Evolutionary conservation across 768 basidiomycete genomes (phyloP).

Genomic region (Fomitopsis pulvina): DNA sequence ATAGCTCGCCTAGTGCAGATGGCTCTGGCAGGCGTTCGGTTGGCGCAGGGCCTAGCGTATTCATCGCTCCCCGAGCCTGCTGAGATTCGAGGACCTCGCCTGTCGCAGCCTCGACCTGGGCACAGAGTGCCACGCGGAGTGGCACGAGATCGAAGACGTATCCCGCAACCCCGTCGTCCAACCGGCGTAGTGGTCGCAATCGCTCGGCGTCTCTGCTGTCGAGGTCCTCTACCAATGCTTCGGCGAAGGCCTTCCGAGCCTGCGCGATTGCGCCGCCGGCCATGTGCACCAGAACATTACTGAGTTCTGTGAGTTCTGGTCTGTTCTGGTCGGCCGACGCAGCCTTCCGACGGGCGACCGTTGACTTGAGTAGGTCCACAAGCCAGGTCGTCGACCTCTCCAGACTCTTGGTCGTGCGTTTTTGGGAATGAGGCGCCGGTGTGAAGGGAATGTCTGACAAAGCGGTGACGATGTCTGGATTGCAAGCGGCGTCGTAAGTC

Average conservation of each 20-base stretch:
- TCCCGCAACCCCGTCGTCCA: slow-evolving; percentile 67
- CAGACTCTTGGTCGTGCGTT: slow-evolving; percentile 68
- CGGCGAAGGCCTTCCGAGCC: slow-evolving; percentile 62
- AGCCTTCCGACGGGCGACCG: background rate
- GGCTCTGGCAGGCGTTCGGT: background rate
- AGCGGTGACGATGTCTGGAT: slow-evolving; percentile 67
- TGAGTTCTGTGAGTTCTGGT: slow-evolving; percentile 19
- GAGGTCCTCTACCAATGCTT: slow-evolving; percentile 48
- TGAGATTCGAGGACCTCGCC: background rate
- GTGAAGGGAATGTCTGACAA: slow-evolving; percentile 68
- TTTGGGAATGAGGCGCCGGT: slow-evolving; percentile 63
- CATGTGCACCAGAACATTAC: slow-evolving; percentile 61
- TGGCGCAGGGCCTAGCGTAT: background rate
- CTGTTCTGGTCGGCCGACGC: background rate
- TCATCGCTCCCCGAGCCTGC: background rate
- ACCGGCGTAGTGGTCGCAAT: slow-evolving; percentile 41
- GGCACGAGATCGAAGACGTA: slow-evolving; percentile 67
- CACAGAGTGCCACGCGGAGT: slow-evolving; percentile 27
- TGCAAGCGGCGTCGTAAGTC: slow-evolving; percentile 40
- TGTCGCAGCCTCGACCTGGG: background rate
- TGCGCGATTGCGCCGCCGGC: slow-evolving; percentile 48
- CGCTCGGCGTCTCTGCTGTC: slow-evolving; percentile 48
- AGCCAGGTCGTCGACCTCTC: slow-evolving; percentile 68
- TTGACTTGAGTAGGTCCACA: slow-evolving; percentile 36
- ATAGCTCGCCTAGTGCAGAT: slow-evolving; percentile 30